These are phyloP conservation scores for Vigna mungo DNA, from an alignment of 306 rosid genomes.

Conservation along the genomic window DNA sequence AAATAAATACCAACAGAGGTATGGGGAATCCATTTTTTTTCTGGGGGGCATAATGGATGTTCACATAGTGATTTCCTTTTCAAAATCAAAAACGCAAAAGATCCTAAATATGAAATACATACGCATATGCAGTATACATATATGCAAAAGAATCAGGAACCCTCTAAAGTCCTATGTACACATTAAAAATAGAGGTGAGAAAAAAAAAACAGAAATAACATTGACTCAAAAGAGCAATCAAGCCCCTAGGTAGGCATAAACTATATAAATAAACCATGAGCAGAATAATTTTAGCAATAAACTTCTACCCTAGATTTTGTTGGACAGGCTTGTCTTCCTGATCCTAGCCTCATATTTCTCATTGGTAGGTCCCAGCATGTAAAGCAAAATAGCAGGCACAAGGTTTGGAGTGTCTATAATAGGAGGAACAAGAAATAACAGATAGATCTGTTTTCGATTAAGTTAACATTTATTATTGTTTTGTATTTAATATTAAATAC, in stretches of 20 bases:
- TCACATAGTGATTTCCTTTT: conserved; percentile 10
- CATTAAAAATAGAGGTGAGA: background rate
- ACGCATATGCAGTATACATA: background rate
- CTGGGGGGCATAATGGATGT: conserved; percentile 17
- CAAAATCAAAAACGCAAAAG: background rate
- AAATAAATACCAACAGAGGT: conserved; percentile 2
- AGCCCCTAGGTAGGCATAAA: conserved; percentile 27
- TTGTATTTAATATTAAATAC: too few species aligned
- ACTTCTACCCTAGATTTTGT: conserved; percentile 7
- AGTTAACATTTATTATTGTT: too few species aligned
- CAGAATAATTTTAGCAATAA: background rate
- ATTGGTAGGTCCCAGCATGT: background rate
- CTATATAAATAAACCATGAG: background rate
- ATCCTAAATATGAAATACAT: conserved; percentile 11
- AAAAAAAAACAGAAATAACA: background rate
- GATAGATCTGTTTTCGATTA: too few species aligned
- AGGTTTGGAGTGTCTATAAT: too few species aligned
- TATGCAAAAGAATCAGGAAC: conserved; percentile 7
- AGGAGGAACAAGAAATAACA: too few species aligned
- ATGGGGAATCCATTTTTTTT: conserved; percentile 9
- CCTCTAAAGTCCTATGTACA: background rate
- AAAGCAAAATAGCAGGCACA: background rate
- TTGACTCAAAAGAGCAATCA: conserved; percentile 10
- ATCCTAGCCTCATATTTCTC: background rate
- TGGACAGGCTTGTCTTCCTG: conserved; percentile 23